A percentile compares a stretch with the other conserved stretches of the same genome.
phyloP scores from a whole-genome alignment of 352 stramenopile genomes.

The Aphanomyces astaci region DNA sequence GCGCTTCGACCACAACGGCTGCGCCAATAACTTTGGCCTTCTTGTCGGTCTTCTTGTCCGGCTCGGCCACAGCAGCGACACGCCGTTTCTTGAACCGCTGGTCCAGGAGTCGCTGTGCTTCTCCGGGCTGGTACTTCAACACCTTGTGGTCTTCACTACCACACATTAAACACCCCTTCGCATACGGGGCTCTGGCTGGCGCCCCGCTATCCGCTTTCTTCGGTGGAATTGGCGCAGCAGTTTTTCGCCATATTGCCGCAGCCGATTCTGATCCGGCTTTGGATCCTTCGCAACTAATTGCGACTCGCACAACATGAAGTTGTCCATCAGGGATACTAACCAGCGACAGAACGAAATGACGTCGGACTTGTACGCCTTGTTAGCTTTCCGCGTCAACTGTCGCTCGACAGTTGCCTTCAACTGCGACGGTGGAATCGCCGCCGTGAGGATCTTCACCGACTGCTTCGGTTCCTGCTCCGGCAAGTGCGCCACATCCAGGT shows the following conservation, averaged over 20 bases:
- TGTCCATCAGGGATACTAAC: not conserved
- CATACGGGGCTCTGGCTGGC: not conserved
- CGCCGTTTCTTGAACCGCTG: not conserved
- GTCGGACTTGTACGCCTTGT: not conserved
- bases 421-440: not conserved
- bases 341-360: not conserved
- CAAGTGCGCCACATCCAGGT: not conserved
- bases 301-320: conserved; percentile 8
- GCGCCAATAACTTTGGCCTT: not conserved
- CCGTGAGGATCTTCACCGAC: not conserved
- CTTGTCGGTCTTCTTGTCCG: not conserved
- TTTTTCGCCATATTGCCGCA: not conserved
- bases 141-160: not conserved
- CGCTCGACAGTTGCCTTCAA: not conserved
- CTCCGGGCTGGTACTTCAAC: not conserved
- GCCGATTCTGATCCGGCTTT: not conserved
- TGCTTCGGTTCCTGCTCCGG: not conserved
- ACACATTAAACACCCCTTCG: not conserved
- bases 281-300: not conserved
- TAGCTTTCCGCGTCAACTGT: not conserved
- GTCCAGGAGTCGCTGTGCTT: not conserved
- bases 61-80: not conserved
- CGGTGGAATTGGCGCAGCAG: not conserved
- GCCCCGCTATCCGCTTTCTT: not conserved
- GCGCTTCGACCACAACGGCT: not conserved